These are phyloP conservation scores for Ophiostoma sp. DNA, from an alignment of 2,329 filamentous ascomycete species.

Conservation along the genomic window DNA sequence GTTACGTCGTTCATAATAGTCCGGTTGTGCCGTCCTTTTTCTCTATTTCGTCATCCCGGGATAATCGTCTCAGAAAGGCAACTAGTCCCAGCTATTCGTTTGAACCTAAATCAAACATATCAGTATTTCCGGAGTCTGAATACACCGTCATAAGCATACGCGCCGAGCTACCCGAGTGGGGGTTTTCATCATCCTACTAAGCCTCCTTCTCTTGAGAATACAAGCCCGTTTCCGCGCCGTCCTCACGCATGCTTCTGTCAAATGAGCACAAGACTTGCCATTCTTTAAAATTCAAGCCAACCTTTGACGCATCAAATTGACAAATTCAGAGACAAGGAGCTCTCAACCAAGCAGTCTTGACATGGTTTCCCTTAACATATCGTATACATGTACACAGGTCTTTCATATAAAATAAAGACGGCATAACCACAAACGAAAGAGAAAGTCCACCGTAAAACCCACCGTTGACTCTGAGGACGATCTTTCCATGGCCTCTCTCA, in stretches of 20 bases:
- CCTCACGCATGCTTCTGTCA: neutral
- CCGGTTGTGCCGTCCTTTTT: neutral
- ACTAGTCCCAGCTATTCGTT: neutral
- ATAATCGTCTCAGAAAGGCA: neutral
- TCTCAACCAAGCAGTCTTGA: too few relatives aligned
- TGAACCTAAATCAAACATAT: neutral
- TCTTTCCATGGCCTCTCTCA: neutral
- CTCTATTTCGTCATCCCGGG: neutral
- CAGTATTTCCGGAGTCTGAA: neutral
- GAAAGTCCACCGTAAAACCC: neutral
- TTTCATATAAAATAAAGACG: too few relatives aligned
- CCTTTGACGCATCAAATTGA: too few relatives aligned
- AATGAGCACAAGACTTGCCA: too few relatives aligned
- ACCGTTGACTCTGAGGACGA: neutral
- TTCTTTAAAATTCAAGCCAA: too few relatives aligned
- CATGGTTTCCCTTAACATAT: too few relatives aligned
- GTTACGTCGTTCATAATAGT: neutral
- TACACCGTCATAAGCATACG: neutral
- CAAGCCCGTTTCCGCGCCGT: neutral
- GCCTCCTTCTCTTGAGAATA: neutral
- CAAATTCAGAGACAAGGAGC: too few relatives aligned
- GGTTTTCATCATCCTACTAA: neutral
- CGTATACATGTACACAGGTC: too few relatives aligned
- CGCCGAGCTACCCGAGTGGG: conserved; percentile 5
- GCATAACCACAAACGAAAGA: too few relatives aligned